A percentile compares a stretch with the other conserved stretches of the same genome.
These are phyloP conservation scores for Wickerhamiella dianesei DNA, from an alignment of 805 yeast genomes.

Conservation along the genomic window DNA sequence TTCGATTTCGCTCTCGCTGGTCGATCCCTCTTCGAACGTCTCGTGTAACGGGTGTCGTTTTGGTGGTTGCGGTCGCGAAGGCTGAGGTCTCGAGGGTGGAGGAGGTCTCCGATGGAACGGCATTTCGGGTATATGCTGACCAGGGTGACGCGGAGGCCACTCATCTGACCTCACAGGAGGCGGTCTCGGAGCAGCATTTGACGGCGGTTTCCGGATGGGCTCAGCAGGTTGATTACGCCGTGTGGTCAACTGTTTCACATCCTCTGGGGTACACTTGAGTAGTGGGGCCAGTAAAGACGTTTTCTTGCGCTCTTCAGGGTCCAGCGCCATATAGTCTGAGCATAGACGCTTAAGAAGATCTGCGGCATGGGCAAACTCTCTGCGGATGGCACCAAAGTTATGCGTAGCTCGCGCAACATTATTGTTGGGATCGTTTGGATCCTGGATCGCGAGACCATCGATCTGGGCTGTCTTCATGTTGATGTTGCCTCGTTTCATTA, in stretches of 20 bases:
- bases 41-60: not conserved
- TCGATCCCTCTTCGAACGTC: not conserved
- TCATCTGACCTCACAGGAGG: not conserved
- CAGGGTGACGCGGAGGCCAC: too few species aligned
- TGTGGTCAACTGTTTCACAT: not conserved
- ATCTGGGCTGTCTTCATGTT: conserved; percentile 38
- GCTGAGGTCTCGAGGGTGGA: too few species aligned
- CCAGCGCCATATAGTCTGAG: conserved; percentile 4
- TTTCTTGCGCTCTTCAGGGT: not conserved
- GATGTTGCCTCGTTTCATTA: conserved; percentile 43
- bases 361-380: conserved; percentile 41
- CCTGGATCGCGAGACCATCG: conserved; percentile 58
- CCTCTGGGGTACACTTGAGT: conserved; percentile 5
- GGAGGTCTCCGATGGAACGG: too few species aligned
- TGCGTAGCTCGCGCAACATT: conserved; percentile 78
- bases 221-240: too few species aligned
- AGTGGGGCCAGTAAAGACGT: conserved; percentile 16
- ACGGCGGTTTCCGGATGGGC: not conserved
- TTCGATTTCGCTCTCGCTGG: not conserved
- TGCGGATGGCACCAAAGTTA: conserved; percentile 63
- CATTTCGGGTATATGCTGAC: too few species aligned
- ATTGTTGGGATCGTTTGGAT: conserved; percentile 73
- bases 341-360: conserved; percentile 14
- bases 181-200: not conserved
- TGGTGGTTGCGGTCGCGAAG: not conserved